Base-by-base conservation (phyloP, 495 filamentous ascomycete species). In the Xeromyces bisporus region DNA sequence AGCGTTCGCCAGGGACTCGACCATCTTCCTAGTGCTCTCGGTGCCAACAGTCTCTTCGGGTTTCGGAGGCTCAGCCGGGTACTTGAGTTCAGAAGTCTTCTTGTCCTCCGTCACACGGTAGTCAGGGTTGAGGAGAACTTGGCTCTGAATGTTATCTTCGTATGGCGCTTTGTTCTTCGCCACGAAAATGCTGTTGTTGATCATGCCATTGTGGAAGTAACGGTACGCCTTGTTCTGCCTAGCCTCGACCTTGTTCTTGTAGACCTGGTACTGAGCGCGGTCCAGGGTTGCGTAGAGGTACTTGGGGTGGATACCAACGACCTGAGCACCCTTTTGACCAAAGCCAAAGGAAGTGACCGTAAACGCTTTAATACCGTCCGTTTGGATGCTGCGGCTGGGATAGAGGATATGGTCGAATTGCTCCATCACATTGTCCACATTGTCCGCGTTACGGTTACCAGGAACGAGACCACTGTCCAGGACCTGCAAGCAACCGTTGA, bases 321-420 rank as follows among this genome's bases (percentile, higher is more conserved):
- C 86, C 59, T 96, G 91, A 29, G 89, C 84, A 46, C 89, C 89
- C 71, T 96, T 96, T 57, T 99, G 89, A 36, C 89, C 89, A 63
- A 99, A 99, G 56, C 89, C 89, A 58, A 99, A 99, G 1, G 89
- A 99, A 9, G 91, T 99, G 33, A 99, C 78, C 0, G 83, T 92
- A 70, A 99, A 96, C 4, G 89, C 89, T 58, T 93, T 96, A 58
- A 99, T 63, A 33, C 91, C 89, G 46, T 96, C 89, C 16, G 89
- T 99, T 61, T 99, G 91, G 45, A 99, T 86, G 58, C 70, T 84
- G 35, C 77, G 77, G 53, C 77, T 91, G 24, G 89, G 89, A 56
- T 94, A 99, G 35, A 94, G 80, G 41, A 99, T 93, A 63, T 92
- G 79, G 50, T 96, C 87, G 47, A 87, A 99, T 48, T 93, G 69